Base-by-base conservation (phyloP, 2,329 filamentous ascomycete species). In the Macrophomina phaseolina region DNA sequence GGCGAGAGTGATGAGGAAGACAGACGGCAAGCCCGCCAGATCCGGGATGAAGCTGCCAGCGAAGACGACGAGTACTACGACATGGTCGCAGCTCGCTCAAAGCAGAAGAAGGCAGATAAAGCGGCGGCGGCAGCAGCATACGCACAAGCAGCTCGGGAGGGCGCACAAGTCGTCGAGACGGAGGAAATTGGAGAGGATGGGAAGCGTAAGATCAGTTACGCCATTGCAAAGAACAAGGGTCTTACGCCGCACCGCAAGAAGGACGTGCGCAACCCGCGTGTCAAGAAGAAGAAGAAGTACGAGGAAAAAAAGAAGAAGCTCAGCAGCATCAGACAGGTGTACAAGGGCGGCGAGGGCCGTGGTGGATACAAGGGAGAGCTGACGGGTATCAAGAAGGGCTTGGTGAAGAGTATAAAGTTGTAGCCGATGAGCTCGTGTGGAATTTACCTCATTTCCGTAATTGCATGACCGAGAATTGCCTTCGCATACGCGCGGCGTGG, bases 221-320 rank as follows among this genome's bases (percentile, higher is more conserved):
- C 90, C 72, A 99, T 99, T 75, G 88, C 94, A 82, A 97, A 98
- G 88, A 99, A 99, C 82, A 97, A 97, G 86, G 95, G 95, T 38
- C 82, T 99, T 69, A 90, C 92, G 67, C 93, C 94, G 55, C 90
- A 91, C 80, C 86, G 94, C 70, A 96, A 91, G 86, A 98, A 99
- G 88, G 94, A 97, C 73, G 91, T 93, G 67, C 86, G 94, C 70
- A 99, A 99, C 82, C 94, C 95, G 42, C 86, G 95, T 78, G 94
- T 98, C 71, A 99, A 98, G 90, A 98, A 97, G 90, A 89, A 93
- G 81, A 93, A 93, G 88, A 93, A 93, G 88, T 99, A 89, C 79
- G 93, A 96, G 77, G 91, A 93, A 79, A 97, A 97, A 86, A 91
- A 94, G 87, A 98, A 97, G 91, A 97, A 98, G 86, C 81, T 98